Conservation (phyloP, 805 yeast genomes). For the Ogataea parapolymorpha region DNA sequence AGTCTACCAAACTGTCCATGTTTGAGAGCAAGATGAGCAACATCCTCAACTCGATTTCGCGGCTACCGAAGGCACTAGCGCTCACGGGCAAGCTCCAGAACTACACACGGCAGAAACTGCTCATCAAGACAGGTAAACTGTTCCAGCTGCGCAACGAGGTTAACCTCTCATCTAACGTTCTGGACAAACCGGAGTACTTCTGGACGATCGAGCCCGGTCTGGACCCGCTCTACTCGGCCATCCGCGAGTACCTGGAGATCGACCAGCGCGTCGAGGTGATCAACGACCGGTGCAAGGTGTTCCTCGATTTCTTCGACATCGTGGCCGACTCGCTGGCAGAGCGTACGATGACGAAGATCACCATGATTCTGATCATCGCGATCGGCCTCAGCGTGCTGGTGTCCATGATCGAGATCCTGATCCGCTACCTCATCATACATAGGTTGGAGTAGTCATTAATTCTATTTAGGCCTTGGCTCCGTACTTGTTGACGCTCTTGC, state of each 20-base stretch:
- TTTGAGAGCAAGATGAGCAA: conserved; percentile 91
- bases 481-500: conserved; percentile 74
- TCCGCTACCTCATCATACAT: conserved; percentile 50
- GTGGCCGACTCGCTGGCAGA: conserved; percentile 94
- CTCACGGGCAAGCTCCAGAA: conserved; percentile 80
- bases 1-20: conserved; percentile 84
- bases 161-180: conserved; percentile 80
- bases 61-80: conserved; percentile 85
- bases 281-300: conserved; percentile 91
- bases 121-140: conserved; percentile 85
- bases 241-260: conserved; percentile 88
- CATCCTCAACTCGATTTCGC: conserved; percentile 78
- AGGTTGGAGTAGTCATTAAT: conserved; percentile 2
- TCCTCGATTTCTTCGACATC: conserved; percentile 87
- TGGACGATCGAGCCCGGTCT: conserved; percentile 96
- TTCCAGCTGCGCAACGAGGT: conserved; percentile 93
- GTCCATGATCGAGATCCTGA: conserved; percentile 65
- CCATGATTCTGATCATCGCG: conserved; percentile 83
- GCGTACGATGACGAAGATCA: conserved; percentile 84
- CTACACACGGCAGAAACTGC: conserved; percentile 74
- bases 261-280: conserved; percentile 92
- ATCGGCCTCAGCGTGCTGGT: conserved; percentile 77
- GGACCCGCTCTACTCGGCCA: conserved; percentile 86
- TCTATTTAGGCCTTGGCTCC: conserved; percentile 51
- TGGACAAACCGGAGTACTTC: conserved; percentile 94